These are phyloP conservation scores for Giardia muris DNA, from an alignment of 208 protist genomes.

Conservation along the genomic window DNA sequence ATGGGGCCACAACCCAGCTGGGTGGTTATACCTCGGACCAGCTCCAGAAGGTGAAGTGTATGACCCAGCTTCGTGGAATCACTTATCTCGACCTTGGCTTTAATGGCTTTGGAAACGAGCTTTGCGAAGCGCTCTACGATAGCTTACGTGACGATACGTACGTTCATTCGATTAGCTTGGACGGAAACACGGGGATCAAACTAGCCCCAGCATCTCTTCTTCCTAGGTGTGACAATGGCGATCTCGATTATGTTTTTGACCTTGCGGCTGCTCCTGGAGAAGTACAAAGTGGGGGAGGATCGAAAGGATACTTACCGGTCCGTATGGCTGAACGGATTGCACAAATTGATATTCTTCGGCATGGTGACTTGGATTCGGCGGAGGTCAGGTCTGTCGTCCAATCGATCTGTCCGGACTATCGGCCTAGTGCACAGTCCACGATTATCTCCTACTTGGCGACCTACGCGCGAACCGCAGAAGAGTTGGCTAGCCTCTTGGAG, in stretches of 20 bases:
- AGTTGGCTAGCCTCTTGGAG: background rate
- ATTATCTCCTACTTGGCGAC: background rate
- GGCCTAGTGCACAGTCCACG: background rate
- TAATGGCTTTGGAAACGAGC: constrained; percentile 2
- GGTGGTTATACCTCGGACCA: background rate
- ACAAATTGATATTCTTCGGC: background rate
- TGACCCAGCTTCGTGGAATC: background rate
- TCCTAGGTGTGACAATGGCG: background rate
- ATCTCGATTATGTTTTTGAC: background rate
- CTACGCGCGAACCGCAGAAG: background rate
- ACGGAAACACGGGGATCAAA: background rate
- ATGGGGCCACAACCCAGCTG: background rate
- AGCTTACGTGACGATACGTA: background rate
- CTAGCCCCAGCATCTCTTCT: background rate
- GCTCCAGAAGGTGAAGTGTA: background rate
- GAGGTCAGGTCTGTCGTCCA: background rate
- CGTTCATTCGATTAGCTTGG: background rate
- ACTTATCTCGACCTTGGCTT: background rate
- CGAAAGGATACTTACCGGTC: background rate
- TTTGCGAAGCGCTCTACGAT: background rate
- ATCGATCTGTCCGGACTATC: background rate
- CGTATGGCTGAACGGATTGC: background rate
- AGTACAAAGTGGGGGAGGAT: background rate
- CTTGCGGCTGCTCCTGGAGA: background rate
- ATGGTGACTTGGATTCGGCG: background rate